A percentile compares a stretch with the other conserved stretches of the same genome.
These are phyloP conservation scores for Phytophthora colocasiae DNA, from an alignment of 352 stramenopile genomes.

Conservation along the genomic window DNA sequence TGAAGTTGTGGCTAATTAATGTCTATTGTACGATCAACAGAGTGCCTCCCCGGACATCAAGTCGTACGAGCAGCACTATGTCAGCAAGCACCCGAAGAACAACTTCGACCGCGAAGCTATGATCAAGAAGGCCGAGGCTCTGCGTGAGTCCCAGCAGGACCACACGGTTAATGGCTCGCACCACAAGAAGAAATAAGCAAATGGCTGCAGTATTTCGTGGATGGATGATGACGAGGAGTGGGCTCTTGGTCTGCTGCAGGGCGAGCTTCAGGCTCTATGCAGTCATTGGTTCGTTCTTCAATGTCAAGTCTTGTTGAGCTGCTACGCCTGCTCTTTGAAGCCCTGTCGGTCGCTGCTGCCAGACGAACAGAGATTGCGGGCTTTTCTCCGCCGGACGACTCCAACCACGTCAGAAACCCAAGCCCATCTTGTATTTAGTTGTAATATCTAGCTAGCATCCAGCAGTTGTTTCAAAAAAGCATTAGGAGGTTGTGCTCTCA, in stretches of 20 bases:
- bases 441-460: conserved; percentile 42
- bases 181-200: conserved; percentile 54
- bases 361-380: background rate
- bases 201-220: conserved; percentile 13
- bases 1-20: background rate
- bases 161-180: conserved; percentile 52
- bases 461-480: conserved; percentile 1
- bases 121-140: conserved; percentile 56
- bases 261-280: background rate
- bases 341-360: background rate
- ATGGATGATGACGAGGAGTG: conserved; percentile 5
- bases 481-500: background rate
- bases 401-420: conserved; percentile 23
- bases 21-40: conserved; percentile 19
- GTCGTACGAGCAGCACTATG: conserved; percentile 65
- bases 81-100: conserved; percentile 66
- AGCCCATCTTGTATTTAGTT: conserved; percentile 45
- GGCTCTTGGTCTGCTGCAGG: background rate
- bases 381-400: conserved; percentile 19
- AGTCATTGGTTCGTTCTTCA: background rate
- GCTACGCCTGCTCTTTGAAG: conserved; percentile 2
- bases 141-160: conserved; percentile 44
- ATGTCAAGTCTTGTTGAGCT: conserved; percentile 22
- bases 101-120: conserved; percentile 60
- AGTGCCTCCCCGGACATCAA: conserved; percentile 71